phyloP scores from a whole-genome alignment of 495 filamentous ascomycete genomes.

The Hapsidospora chrysogenum region DNA sequence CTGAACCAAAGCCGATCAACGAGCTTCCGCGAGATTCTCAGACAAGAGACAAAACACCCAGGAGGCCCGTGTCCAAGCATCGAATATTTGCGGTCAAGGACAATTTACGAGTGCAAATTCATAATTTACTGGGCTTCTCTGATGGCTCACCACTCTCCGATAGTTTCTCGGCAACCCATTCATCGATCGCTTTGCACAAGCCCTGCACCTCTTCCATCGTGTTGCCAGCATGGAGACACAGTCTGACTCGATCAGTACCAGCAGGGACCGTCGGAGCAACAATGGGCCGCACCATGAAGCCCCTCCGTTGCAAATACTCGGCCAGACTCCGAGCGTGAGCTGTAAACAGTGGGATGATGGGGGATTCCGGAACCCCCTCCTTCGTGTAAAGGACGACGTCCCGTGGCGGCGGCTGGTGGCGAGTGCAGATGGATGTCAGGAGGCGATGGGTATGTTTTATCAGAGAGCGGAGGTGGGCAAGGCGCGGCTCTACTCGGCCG shows the following conservation, averaged over 20 bases:
- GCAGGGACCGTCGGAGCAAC: conserved; percentile 38
- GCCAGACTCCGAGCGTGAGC: conserved; percentile 30
- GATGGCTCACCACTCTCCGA: no score
- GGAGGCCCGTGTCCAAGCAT: no score
- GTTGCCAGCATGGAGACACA: conserved; percentile 39
- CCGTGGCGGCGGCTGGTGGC: conserved; percentile 3
- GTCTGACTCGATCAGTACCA: conserved; percentile 30
- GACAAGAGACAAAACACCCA: no score
- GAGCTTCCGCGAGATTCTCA: no score
- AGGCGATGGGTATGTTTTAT: conserved; percentile 12
- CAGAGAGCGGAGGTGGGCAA: conserved; percentile 9
- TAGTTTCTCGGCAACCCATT: conserved; percentile 21
- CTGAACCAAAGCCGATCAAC: no score
- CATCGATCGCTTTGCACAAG: conserved; percentile 21
- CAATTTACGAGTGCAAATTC: no score
- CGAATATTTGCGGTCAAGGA: no score
- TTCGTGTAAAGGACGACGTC: conserved; percentile 9
- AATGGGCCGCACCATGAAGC: conserved; percentile 36
- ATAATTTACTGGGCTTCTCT: no score
- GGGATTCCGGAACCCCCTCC: conserved; percentile 11
- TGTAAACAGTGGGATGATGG: conserved; percentile 27
- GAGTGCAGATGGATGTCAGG: conserved; percentile 6
- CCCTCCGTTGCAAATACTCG: conserved; percentile 26
- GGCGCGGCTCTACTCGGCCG: conserved; percentile 21
- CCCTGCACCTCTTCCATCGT: conserved; percentile 24